phyloP scores from a whole-genome alignment of 2,329 filamentous ascomycete species.

The Colletotrichum tamarilloi region DNA sequence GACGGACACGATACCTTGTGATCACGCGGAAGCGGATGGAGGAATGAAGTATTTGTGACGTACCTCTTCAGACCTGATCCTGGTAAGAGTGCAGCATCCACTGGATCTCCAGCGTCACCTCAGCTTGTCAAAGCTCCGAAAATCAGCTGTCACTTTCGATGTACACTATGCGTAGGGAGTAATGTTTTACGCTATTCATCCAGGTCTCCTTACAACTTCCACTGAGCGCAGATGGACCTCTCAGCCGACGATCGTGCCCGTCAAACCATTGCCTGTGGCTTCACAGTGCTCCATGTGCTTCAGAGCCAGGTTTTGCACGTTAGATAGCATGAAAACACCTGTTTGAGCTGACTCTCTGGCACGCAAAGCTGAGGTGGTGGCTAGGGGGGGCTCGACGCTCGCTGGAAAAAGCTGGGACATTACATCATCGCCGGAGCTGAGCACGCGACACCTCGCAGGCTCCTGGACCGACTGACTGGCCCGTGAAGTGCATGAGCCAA shows the following conservation, averaged over 20 bases:
- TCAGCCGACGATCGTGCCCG: not conserved
- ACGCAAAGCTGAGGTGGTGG: conserved; percentile 7
- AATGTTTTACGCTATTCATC: not conserved
- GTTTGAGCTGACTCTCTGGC: conserved; percentile 11
- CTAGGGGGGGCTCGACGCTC: conserved; percentile 16
- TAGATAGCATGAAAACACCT: not conserved
- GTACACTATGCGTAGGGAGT: no score
- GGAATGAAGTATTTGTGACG: not conserved
- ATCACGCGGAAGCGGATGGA: not conserved
- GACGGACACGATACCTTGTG: not conserved
- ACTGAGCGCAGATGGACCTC: not conserved
- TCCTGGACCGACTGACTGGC: conserved; percentile 4
- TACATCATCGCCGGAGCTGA: conserved; percentile 26
- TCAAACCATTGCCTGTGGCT: not conserved
- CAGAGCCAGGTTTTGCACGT: not conserved
- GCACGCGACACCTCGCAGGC: conserved; percentile 1
- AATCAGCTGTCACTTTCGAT: conserved; percentile 13
- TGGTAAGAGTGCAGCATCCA: not conserved
- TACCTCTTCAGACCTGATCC: not conserved
- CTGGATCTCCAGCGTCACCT: conserved; percentile 11
- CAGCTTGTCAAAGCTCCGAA: conserved; percentile 5
- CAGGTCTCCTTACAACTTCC: not conserved
- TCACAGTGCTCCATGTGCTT: not conserved
- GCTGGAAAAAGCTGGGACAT: conserved; percentile 11
- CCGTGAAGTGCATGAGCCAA: conserved; percentile 14